Base-by-base conservation (phyloP, 352 stramenopile species). In the Peronospora destructor region DNA sequence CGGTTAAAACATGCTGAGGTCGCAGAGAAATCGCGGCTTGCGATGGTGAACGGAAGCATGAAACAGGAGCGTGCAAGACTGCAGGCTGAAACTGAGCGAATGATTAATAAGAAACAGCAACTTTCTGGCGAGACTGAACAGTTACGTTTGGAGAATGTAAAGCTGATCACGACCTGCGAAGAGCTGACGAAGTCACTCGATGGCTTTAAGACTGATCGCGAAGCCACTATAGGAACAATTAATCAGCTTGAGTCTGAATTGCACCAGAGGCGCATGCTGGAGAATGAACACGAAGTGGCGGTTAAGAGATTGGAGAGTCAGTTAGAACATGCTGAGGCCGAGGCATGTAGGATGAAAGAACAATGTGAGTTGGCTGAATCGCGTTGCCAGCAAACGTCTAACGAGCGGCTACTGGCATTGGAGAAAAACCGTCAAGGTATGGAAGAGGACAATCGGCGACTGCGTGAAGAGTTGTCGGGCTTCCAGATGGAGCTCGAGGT, bases 371-470 rank as follows among this genome's bases (percentile, higher is more conserved):
- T 49, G 25, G 49, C 72, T 3, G 54, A 71, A 2, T 57, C 57
- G 17, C 64, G 67, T 6, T 68, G 43, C n/a, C 61, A 77, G 19
- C 68, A 85, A 32, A 68, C 62, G 9, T 69, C 73, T 4, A 83
- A 83, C 32, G 77, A 86, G 21, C 77, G 74, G 1, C 19, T 86
- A n/a, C 36, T 58, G 4, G 56, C 64, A 16, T 46, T 87, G 14
- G 73, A 87, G 46, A 73, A 78, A 36, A 70, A 70, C 8, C 73
- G 76, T 2, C 61, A 71, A 16, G 44, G 54, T 6, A 66, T 81
- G n/a, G 76, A 87, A 43, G 41, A 74, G 23, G 66, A 84, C 21
- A 83, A 83, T 35, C 68, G 68, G 4, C 59, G 65, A 2, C 65
- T 87, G n/a, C 71, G 72, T 3, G 53, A 60, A 13, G 62, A 73